Base-by-base conservation (phyloP, 441 rosid species). In the Populus tomentosa region DNA sequence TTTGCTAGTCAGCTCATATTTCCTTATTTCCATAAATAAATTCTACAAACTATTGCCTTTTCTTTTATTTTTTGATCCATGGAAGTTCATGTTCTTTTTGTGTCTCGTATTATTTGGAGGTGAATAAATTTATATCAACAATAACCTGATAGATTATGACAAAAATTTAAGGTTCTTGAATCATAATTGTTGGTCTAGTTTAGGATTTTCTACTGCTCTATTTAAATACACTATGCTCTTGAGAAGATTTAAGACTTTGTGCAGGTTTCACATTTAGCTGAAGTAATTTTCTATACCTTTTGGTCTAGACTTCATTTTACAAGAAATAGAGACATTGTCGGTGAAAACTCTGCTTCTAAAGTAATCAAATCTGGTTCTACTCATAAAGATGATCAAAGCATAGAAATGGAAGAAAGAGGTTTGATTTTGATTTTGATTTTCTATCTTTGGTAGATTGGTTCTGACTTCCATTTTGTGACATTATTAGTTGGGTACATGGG, bases 1-100 rank as follows among this genome's bases (percentile, higher is more conserved):
- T 79, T 46, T 75, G 67, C 6, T 40, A 46, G 38, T 65, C 42
- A 13, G 53, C 23, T 66, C 66, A 23, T 73, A 62, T 75, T 50
- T 40, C 8, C 75, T 46, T 73, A 9, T 69, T 62, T 70, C 33
- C 33, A 30, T 21, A 28, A 11, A 33, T 14, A 9, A 30, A 20
- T 8, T 64, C n/a, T 21, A 3, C 21, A 20, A n/a, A 18, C 67
- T 30, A 23, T 38, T 9, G 42, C 42, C 50, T 21, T 5, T 33
- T 32, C 30, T 61, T 16, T 21, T 10, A 10, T 20, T 72, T 72
- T 36, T 42, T 33, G 2, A 24, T 23, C 33, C 5, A n/a, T 38
- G n/a, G 26, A 69, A 5, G 59, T 69, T 7, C 18, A 35, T 53
- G 33, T 40, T 38, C 42, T 38, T 38, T 38, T 38, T 8, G 42